Percentiles rank a stretch among this genome's conserved stretches.
phyloP scores from a whole-genome alignment of 352 stramenopile species.

The Phytopythium helicoides region DNA sequence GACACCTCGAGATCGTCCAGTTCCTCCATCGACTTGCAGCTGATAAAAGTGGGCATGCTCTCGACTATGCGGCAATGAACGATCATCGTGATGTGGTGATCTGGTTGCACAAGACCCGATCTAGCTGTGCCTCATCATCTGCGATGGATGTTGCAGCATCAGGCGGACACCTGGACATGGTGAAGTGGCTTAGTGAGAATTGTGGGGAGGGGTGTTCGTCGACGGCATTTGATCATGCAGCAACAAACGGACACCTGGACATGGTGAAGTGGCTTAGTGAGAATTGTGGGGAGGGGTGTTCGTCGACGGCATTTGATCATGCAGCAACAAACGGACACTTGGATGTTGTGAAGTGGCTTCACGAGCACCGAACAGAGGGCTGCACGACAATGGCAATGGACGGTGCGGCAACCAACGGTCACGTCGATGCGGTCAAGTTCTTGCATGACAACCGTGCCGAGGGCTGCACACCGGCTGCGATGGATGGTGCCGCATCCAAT shows the following conservation, averaged over 20 bases:
- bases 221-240: background rate
- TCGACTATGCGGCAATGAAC: background rate
- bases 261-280: background rate
- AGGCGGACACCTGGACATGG: background rate
- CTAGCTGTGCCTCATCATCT: background rate
- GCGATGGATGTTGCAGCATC: background rate
- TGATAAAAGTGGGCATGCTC: background rate
- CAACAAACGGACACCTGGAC: background rate
- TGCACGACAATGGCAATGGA: constrained; percentile 15
- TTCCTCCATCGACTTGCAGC: background rate
- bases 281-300: background rate
- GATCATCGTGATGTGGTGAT: background rate
- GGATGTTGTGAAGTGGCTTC: background rate
- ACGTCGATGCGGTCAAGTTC: constrained; percentile 1
- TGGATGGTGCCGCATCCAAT: no score
- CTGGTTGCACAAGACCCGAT: background rate
- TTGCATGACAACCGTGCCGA: no score
- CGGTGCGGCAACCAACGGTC: constrained; percentile 2
- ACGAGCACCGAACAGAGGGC: background rate
- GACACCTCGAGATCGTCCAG: no score
- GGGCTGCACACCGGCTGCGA: no score
- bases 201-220: background rate
- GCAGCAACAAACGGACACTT: background rate
- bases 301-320: background rate
- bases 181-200: background rate